Evolutionary conservation across 768 basidiomycete genomes (phyloP).

Genomic region (Amanita pseudoporphyria): DNA sequence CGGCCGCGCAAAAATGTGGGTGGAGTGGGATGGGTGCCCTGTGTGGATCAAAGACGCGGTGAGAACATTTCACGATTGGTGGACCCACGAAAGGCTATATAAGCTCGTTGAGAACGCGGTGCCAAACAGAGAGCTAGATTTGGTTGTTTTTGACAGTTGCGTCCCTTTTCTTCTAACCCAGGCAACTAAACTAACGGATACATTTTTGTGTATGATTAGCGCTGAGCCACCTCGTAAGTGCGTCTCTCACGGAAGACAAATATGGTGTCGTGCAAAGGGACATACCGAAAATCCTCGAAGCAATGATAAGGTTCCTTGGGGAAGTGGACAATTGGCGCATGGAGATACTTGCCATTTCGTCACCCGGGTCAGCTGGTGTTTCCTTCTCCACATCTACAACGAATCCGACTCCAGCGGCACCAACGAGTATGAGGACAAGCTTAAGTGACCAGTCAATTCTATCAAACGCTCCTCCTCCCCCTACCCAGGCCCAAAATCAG

Average conservation of each 20-base stretch:
- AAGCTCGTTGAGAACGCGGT: constrained; percentile 44
- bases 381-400: background rate
- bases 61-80: constrained; percentile 30
- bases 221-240: constrained; percentile 55
- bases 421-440: constrained; percentile 18
- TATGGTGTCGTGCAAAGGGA: constrained; percentile 83
- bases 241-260: constrained; percentile 70
- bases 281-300: constrained; percentile 74
- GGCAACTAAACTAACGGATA: background rate
- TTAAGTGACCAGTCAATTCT: no score
- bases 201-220: constrained; percentile 39
- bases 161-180: constrained; percentile 10
- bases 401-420: background rate
- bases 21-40: background rate
- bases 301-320: constrained; percentile 53
- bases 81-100: constrained; percentile 44
- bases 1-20: background rate
- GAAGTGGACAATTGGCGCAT: constrained; percentile 58
- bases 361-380: constrained; percentile 15
- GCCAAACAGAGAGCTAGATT: constrained; percentile 54
- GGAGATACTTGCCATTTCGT: constrained; percentile 43
- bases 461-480: no score
- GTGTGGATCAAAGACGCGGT: background rate
- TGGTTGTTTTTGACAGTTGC: constrained; percentile 53
- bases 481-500: no score